Percentiles rank a stretch among this genome's conserved stretches.
Conservation (phyloP, 805 yeast genomes). For the Monosporozyma siamensis region DNA sequence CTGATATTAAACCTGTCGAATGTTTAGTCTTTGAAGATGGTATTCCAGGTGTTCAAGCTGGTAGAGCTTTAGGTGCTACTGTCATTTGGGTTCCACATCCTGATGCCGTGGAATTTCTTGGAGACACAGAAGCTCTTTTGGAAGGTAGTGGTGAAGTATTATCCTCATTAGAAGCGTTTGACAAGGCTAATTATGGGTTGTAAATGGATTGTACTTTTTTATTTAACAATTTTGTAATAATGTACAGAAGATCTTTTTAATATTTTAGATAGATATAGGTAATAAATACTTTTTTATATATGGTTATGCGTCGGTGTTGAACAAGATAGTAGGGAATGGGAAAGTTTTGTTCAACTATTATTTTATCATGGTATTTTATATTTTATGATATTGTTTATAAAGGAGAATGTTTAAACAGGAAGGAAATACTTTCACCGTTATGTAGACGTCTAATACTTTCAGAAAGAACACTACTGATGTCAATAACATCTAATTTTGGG, state of each 20-base stretch:
- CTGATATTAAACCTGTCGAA: constrained; percentile 56
- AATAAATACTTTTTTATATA: no score
- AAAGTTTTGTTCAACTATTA: no score
- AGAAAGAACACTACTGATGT: constrained; percentile 64
- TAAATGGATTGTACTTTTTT: constrained; percentile 9
- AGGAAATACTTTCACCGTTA: constrained; percentile 79
- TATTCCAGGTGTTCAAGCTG: constrained; percentile 81
- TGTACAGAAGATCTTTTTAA: constrained; percentile 4
- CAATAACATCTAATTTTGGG: constrained; percentile 51
- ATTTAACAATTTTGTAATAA: background rate
- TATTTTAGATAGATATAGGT: no score
- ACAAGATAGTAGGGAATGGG: no score
- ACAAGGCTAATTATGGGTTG: constrained; percentile 39
- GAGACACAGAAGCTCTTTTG: constrained; percentile 41
- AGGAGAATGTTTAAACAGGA: constrained; percentile 44
- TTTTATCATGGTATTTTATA: no score
- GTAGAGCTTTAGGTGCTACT: constrained; percentile 68
- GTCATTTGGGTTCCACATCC: constrained; percentile 95
- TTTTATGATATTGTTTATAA: no score
- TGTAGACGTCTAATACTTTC: constrained; percentile 79
- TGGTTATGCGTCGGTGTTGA: background rate
- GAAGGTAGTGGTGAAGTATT: constrained; percentile 52
- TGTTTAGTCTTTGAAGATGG: constrained; percentile 94
- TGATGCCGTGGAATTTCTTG: constrained; percentile 52
- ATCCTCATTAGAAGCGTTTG: constrained; percentile 43